Conservation (phyloP, 2,329 filamentous ascomycete species). For the Lecanosticta acicola region DNA sequence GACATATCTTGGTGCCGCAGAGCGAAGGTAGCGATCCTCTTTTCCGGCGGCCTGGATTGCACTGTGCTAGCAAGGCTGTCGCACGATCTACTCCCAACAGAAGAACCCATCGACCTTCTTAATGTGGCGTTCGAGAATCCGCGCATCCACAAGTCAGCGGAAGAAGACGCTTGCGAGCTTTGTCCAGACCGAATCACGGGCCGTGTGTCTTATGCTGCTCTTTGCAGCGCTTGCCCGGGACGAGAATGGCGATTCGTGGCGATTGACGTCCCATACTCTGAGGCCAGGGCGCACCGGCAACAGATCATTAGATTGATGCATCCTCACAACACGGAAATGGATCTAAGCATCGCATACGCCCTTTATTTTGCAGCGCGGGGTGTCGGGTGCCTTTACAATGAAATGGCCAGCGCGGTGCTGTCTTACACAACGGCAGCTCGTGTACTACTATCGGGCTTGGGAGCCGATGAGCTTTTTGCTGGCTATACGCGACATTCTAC, state of each 20-base stretch:
- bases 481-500: constrained; percentile 81
- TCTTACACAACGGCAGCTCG: constrained; percentile 65
- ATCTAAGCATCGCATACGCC: constrained; percentile 85
- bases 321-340: constrained; percentile 98
- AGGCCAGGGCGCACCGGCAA: constrained; percentile 63
- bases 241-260: constrained; percentile 79
- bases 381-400: constrained; percentile 32
- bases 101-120: constrained; percentile 74
- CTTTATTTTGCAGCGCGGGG: constrained; percentile 93
- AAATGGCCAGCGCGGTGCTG: neutral
- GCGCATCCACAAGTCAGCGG: constrained; percentile 47
- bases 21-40: constrained; percentile 69
- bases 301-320: constrained; percentile 72
- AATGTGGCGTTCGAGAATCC: constrained; percentile 98
- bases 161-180: constrained; percentile 58
- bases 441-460: constrained; percentile 84
- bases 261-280: constrained; percentile 75
- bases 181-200: constrained; percentile 91
- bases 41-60: constrained; percentile 92
- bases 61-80: constrained; percentile 75
- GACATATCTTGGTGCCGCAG: constrained; percentile 10
- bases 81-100: constrained; percentile 65
- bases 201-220: constrained; percentile 70
- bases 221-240: constrained; percentile 61
- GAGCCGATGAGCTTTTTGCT: constrained; percentile 92